Percentiles rank a stretch among this genome's conserved stretches.
phyloP scores from a whole-genome alignment of 2,329 filamentous ascomycete genomes.

The Rachicladosporium sp. region DNA sequence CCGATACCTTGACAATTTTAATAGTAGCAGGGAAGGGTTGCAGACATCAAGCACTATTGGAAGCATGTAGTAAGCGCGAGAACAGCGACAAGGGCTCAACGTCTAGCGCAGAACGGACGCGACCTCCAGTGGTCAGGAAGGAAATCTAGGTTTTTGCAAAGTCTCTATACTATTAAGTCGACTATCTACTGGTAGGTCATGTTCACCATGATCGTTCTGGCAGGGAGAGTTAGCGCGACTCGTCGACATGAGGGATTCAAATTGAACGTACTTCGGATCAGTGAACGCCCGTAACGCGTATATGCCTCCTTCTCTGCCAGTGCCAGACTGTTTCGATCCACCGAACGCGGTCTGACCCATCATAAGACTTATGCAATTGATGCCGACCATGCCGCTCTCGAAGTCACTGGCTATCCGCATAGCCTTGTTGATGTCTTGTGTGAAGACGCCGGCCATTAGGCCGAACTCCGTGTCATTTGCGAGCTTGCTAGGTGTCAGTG shows the following conservation, averaged over 20 bases:
- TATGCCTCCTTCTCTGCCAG: constrained; percentile 37
- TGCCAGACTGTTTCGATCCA: constrained; percentile 38
- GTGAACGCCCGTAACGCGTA: constrained; percentile 35
- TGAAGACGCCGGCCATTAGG: constrained; percentile 56
- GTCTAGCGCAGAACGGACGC: no score
- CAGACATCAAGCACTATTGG: no score
- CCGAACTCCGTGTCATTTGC: constrained; percentile 62
- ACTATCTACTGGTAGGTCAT: no score
- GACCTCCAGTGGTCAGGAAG: no score
- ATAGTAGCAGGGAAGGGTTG: no score
- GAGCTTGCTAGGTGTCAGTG: constrained; percentile 15
- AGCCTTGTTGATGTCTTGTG: constrained; percentile 44
- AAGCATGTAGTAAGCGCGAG: no score
- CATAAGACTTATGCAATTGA: constrained; percentile 27
- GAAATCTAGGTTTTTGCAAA: no score
- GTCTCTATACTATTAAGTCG: no score
- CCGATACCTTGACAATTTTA: no score
- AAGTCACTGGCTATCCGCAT: constrained; percentile 29
- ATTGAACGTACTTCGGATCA: constrained; percentile 33
- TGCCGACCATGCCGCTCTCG: constrained; percentile 47
- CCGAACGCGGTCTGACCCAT: constrained; percentile 35
- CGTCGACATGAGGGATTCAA: constrained; percentile 17
- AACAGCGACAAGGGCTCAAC: no score
- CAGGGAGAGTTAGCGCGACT: no score
- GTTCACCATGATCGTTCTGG: no score